Evolutionary conservation across 352 stramenopile genomes (phyloP), one percentile per base, ranked within the genome.

Genomic region (Phytophthora pisi): DNA sequence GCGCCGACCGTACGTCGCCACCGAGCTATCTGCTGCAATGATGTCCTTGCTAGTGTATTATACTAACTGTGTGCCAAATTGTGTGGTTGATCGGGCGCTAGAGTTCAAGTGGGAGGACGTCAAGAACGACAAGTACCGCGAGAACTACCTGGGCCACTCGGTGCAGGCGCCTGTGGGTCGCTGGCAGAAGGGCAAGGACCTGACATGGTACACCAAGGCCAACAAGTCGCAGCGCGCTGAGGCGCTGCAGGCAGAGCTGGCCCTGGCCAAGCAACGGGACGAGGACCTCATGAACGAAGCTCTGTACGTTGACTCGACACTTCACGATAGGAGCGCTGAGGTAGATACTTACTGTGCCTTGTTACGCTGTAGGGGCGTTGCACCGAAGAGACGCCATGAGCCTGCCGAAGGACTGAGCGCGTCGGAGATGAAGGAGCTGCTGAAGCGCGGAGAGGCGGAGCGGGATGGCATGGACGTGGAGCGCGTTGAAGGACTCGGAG

Each of bases 61-160:
- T 50, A 20, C 7, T 57, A 43, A 57, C 30, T 47, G 24, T 60
- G 6, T 50, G 18, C 3, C 16, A 43, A 23, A 34, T 74, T 49
- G 55, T 43, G 18, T 24, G 8, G 26, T 5, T 69, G 18, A 34
- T 7, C 34, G 9, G 5, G 28, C 11, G 42, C 11, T 57, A 93
- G 88, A 97, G 51, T 98, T 98, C 71, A 97, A 96, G 61, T 98
- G 92, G 90, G 92, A 98, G 26, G 92, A 98, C 72, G 92, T 98
- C 24, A 98, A 97, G 82, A 92, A 89, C 59, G 92, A 98, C 75
- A 96, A 97, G 73, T 94, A 98, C 65, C 82, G 92, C 23, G 92
- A 98, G 56, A 96, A 97, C 65, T 98, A 98, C 66, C 53, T 98
- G 31, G 92, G 92, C 20, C 84, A 97, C 66, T 97, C 88, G 55